Conservation (phyloP, 2,329 filamentous ascomycete species). For the Aspergillus japonicus region DNA sequence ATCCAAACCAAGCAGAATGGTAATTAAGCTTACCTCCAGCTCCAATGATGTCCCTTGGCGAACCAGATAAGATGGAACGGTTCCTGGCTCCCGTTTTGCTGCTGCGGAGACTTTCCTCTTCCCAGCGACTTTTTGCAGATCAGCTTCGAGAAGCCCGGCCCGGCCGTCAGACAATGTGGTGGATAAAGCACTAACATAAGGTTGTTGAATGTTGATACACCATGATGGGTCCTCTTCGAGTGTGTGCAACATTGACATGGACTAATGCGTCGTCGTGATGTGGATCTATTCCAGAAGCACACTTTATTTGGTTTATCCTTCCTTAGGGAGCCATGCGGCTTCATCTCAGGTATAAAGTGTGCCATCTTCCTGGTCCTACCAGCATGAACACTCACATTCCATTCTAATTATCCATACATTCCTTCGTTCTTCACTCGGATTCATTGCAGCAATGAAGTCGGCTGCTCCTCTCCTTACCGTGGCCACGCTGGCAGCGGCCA, state of each 20-base stretch:
- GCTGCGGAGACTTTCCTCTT: conserved; percentile 4
- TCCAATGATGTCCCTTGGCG: background rate
- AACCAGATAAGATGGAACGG: background rate
- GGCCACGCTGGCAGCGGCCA: conserved; percentile 2
- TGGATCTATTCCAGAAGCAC: background rate
- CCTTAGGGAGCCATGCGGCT: background rate
- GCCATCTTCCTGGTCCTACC: background rate
- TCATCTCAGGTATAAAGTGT: background rate
- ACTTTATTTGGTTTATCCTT: background rate
- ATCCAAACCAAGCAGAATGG: background rate
- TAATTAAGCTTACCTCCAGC: conserved; percentile 2
- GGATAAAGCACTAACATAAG: background rate
- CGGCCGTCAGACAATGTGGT: background rate
- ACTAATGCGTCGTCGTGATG: background rate
- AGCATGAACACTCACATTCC: background rate
- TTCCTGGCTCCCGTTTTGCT: background rate
- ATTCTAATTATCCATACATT: background rate
- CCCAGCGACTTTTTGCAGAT: background rate
- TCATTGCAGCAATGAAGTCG: background rate
- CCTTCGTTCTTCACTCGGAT: background rate
- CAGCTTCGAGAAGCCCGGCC: background rate
- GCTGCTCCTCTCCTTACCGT: background rate
- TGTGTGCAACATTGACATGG: background rate
- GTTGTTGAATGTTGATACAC: background rate
- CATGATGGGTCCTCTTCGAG: background rate